These are phyloP conservation scores for Aegilops tauschii DNA, from an alignment of 176 grass and related monocot genomes.

Conservation along the genomic window DNA sequence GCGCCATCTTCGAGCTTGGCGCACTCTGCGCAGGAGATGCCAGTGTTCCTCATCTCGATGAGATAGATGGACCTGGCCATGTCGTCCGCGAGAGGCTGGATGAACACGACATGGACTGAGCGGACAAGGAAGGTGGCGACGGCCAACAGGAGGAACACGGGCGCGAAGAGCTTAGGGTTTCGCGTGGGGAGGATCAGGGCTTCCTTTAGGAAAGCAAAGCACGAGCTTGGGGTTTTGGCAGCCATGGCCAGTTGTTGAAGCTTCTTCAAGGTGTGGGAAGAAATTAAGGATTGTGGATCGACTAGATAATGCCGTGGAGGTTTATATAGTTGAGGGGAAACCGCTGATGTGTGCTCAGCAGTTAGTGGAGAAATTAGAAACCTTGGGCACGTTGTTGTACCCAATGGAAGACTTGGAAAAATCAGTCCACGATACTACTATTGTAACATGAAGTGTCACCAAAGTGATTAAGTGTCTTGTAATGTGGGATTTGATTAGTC, in stretches of 20 bases:
- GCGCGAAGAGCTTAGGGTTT: constrained; percentile 27
- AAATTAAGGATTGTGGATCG: background rate
- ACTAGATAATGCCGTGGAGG: background rate
- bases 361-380: background rate
- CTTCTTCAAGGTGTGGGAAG: background rate
- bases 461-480: background rate
- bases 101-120: background rate
- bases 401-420: background rate
- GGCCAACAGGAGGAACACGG: background rate
- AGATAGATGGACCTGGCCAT: background rate
- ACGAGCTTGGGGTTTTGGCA: background rate
- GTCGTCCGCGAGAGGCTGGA: background rate
- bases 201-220: constrained; percentile 23
- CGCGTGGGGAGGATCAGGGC: constrained; percentile 15
- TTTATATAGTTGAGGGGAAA: background rate
- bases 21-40: background rate
- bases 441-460: too few species aligned
- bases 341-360: background rate
- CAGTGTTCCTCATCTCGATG: background rate
- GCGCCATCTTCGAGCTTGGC: background rate
- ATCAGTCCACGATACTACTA: background rate
- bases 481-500: too few species aligned
- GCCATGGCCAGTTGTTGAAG: constrained; percentile 7
- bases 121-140: background rate
- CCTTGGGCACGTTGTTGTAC: background rate